A percentile compares a stretch with the other conserved stretches of the same genome.
These are phyloP conservation scores for Stagonosporopsis chrysanthemi DNA, from an alignment of 2,329 filamentous ascomycete genomes.

Conservation along the genomic window DNA sequence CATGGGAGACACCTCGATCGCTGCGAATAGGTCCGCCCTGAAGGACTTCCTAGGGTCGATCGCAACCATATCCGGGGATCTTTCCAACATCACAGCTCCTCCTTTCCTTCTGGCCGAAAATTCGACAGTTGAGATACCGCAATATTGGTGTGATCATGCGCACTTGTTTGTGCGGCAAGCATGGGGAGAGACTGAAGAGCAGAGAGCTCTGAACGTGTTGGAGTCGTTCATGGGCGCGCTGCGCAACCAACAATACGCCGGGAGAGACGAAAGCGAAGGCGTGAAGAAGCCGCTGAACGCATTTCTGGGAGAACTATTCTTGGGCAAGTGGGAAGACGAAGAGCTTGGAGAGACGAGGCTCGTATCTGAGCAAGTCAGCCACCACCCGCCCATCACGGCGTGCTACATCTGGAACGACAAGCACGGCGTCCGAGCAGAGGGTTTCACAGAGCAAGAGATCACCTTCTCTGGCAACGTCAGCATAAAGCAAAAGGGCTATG, in stretches of 20 bases:
- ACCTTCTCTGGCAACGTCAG: slow-evolving; percentile 55
- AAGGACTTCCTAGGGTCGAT: slow-evolving; percentile 50
- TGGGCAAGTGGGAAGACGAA: slow-evolving; percentile 45
- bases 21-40: slow-evolving; percentile 40
- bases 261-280: slow-evolving; percentile 51
- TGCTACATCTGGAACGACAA: slow-evolving; percentile 58
- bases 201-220: slow-evolving; percentile 55
- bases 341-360: slow-evolving; percentile 51
- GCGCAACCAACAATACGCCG: slow-evolving; percentile 58
- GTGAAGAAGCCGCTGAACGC: slow-evolving; percentile 62
- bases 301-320: slow-evolving; percentile 58
- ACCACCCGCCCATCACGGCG: slow-evolving; percentile 57
- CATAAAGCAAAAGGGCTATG: slow-evolving; percentile 58
- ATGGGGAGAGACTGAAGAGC: slow-evolving; percentile 48
- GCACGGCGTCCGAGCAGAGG: slow-evolving; percentile 53
- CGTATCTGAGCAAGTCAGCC: slow-evolving; percentile 56
- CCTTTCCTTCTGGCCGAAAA: slow-evolving; percentile 56
- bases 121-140: slow-evolving; percentile 56
- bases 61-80: slow-evolving; percentile 56
- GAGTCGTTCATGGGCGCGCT: slow-evolving; percentile 59
- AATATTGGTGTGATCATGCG: slow-evolving; percentile 57
- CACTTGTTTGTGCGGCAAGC: slow-evolving; percentile 57
- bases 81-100: slow-evolving; percentile 57
- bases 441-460: slow-evolving; percentile 57
- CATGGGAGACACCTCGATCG: slow-evolving; percentile 34